Base-by-base conservation (phyloP, 108 stramenopile genomes). In the Nitzschia putrida region DNA sequence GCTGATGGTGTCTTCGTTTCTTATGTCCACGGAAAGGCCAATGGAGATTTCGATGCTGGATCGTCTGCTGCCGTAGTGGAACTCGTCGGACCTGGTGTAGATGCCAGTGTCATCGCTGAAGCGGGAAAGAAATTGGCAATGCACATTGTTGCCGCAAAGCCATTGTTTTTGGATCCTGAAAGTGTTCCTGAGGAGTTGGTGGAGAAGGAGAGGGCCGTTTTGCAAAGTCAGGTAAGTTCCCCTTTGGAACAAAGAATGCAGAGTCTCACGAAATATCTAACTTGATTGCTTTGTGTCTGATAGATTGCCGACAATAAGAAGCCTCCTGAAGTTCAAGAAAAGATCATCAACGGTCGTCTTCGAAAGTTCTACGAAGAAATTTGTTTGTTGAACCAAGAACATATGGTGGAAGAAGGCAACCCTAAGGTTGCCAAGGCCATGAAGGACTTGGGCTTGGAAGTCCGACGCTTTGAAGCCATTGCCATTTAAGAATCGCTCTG, bases 131-230 rank as follows among this genome's bases (percentile, higher is more conserved):
- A 84, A 53, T 73, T 97, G 29, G 97, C 97, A 14, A 98, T 98
- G 97, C 97, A 98, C 64, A 83, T 95, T 60, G 97, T 96, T 8
- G 96, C 97, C 3, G 94, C 94, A 37, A 81, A 80, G 41, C 97
- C 97, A 25, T 14, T 23, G 2, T 96, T 92, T 68, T 65, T 96
- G 25, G 69, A 79, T 68, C 54, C 79, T 14, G 84, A 77, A 1
- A 49, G 61, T 54, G 81, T 93, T 38, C 92, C 92, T 8, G 67
- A 55, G 7, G 82, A 88, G 9, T 66, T 89, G 6, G 34, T 94
- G 8, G 79, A 83, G 24, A 84, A 81, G 55, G 95, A 96, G 70
- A 79, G 72, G 57, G 81, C 71, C 5, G 83, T 94, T 69, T 52
- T 88, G 51, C 45, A 53, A 53, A 77, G 82, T 25, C 87, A 90